phyloP scores from a whole-genome alignment of 2,329 filamentous ascomycete species.

The Fusarium bulbicola region DNA sequence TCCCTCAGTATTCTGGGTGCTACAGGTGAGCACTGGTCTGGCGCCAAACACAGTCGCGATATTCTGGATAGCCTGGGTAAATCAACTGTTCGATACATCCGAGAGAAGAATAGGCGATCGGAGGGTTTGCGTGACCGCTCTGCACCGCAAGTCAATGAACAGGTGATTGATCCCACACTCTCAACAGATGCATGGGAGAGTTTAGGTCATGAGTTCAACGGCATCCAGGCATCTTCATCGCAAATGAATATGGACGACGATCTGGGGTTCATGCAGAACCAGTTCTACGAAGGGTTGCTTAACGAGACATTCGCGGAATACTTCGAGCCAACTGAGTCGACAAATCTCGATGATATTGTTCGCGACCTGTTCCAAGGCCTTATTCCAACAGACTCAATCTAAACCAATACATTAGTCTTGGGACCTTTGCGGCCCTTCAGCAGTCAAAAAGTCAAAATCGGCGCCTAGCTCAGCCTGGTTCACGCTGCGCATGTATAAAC shows the following conservation, averaged over 20 bases:
- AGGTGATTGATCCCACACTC: not conserved
- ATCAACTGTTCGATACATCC: conserved; percentile 44
- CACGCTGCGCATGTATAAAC: conserved; percentile 66
- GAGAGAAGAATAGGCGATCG: not conserved
- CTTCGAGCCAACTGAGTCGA: conserved; percentile 41
- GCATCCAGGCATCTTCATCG: not conserved
- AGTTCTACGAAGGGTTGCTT: conserved; percentile 40
- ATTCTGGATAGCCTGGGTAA: conserved; percentile 53
- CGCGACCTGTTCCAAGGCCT: conserved; percentile 49
- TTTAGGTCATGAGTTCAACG: not conserved
- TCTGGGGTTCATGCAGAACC: conserved; percentile 25
- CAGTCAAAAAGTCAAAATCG: conserved; percentile 70
- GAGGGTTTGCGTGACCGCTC: not conserved
- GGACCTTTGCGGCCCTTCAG: conserved; percentile 45
- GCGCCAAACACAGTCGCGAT: conserved; percentile 57
- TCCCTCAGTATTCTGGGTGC: conserved; percentile 59
- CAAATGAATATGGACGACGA: not conserved
- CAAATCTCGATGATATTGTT: conserved; percentile 47
- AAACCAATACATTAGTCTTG: not conserved
- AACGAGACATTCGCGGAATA: conserved; percentile 43
- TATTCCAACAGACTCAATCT: conserved; percentile 42
- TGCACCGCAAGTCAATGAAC: not conserved
- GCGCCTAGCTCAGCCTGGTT: conserved; percentile 68
- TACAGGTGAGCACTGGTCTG: conserved; percentile 61
- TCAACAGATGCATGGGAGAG: conserved; percentile 1